phyloP scores from a whole-genome alignment of 2,329 filamentous ascomycete genomes.

The Phialophora macrospora region DNA sequence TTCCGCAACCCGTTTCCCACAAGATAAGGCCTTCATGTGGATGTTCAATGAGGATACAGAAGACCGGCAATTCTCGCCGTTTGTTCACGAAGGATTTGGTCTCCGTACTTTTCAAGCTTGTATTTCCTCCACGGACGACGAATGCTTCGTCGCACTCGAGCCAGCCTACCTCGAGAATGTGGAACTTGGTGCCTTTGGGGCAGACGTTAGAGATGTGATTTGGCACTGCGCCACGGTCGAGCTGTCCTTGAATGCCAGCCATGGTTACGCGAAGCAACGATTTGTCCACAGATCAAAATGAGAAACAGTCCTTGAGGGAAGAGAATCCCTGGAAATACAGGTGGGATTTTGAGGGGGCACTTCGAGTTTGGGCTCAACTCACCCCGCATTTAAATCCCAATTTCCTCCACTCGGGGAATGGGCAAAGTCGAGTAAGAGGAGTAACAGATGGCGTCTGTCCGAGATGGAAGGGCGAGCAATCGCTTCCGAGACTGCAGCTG shows the following conservation, averaged over 20 bases:
- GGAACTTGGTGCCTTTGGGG: slow-evolving; percentile 38
- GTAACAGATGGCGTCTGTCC: slow-evolving; percentile 1
- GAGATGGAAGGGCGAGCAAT: slow-evolving; percentile 5
- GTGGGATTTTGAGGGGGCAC: slow-evolving; percentile 22
- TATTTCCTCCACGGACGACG: slow-evolving; percentile 37
- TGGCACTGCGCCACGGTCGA: slow-evolving; percentile 36
- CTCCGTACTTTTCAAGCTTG: slow-evolving; percentile 35
- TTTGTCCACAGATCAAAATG: background rate
- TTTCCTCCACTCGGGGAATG: slow-evolving; percentile 11
- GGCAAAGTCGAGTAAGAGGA: slow-evolving; percentile 6
- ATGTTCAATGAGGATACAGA: slow-evolving; percentile 49
- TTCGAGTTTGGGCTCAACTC: slow-evolving; percentile 5
- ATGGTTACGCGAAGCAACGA: slow-evolving; percentile 16
- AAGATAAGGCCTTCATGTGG: slow-evolving; percentile 39
- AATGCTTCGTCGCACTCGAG: slow-evolving; percentile 38
- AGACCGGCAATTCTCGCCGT: slow-evolving; percentile 76
- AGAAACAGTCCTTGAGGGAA: background rate
- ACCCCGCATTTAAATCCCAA: slow-evolving; percentile 13
- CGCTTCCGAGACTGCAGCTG: slow-evolving; percentile 21
- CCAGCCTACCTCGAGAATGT: slow-evolving; percentile 38
- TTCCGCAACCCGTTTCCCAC: slow-evolving; percentile 39
- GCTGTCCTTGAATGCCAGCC: slow-evolving; percentile 37
- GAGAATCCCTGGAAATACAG: slow-evolving; percentile 3
- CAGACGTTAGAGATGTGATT: slow-evolving; percentile 39
- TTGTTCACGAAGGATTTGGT: slow-evolving; percentile 66